phyloP scores from a whole-genome alignment of 805 yeast genomes.

The Brettanomyces bruxellensis region DNA sequence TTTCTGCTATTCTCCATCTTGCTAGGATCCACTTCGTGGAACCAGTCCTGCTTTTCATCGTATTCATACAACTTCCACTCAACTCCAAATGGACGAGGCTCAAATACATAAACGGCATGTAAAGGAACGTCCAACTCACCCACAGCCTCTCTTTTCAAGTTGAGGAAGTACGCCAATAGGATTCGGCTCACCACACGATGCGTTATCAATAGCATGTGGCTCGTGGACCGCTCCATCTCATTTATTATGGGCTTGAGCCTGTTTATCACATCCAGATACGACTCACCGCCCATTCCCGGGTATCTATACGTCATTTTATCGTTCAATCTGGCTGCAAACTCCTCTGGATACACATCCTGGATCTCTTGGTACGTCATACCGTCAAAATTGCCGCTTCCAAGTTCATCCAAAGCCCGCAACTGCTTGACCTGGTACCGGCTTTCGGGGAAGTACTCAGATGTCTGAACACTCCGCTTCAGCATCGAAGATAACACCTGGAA shows the following conservation, averaged over 20 bases:
- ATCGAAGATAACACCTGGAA: conserved; percentile 92
- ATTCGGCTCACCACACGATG: conserved; percentile 91
- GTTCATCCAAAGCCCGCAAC: conserved; percentile 87
- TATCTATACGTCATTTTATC: conserved; percentile 82
- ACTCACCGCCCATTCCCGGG: conserved; percentile 97
- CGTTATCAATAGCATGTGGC: conserved; percentile 72
- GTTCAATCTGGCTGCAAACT: conserved; percentile 63
- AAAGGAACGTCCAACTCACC: conserved; percentile 90
- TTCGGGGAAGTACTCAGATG: conserved; percentile 71
- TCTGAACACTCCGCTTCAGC: conserved; percentile 69
- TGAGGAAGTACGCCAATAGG: conserved; percentile 80
- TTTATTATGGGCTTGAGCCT: conserved; percentile 83
- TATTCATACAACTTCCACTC: conserved; percentile 87
- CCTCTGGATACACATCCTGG: conserved; percentile 61
- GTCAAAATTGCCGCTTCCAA: conserved; percentile 88
- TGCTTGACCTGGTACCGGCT: conserved; percentile 69
- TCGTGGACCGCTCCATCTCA: conserved; percentile 86
- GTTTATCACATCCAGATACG: conserved; percentile 87
- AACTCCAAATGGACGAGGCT: conserved; percentile 92
- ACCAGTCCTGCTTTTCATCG: conserved; percentile 71
- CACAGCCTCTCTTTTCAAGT: conserved; percentile 67
- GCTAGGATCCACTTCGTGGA: conserved; percentile 47
- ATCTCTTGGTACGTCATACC: conserved; percentile 91
- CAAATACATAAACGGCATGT: conserved; percentile 83
- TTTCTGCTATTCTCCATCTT: conserved; percentile 43